Conservation (phyloP, 2,329 filamentous ascomycete species). For the Amylocarpus encephaloides region DNA sequence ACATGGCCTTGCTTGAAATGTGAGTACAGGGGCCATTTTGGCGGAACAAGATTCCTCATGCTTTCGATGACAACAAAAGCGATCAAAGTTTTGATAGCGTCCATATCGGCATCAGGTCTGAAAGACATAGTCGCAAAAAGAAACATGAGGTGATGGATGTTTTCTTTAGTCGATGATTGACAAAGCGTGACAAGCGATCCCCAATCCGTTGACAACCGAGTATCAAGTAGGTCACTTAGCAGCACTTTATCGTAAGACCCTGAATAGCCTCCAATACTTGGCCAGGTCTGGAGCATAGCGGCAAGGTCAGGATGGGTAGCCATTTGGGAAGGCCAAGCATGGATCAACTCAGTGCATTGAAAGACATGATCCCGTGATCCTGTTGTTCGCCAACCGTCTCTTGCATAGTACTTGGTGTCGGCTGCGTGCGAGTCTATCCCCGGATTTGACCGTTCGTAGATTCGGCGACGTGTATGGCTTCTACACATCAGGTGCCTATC, state of each 20-base stretch:
- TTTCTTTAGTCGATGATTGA: conserved; percentile 19
- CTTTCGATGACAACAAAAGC: conserved; percentile 38
- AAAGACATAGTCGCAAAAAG: conserved; percentile 41
- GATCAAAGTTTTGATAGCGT: conserved; percentile 37
- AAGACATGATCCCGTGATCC: conserved; percentile 12
- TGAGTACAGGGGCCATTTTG: conserved; percentile 31
- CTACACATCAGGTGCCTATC: conserved; percentile 11
- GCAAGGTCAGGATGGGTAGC: conserved; percentile 24
- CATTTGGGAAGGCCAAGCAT: conserved; percentile 21
- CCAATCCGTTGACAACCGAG: conserved; percentile 37
- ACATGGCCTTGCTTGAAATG: conserved; percentile 33
- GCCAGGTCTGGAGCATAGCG: conserved; percentile 29
- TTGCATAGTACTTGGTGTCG: conserved; percentile 9
- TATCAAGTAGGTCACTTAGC: conserved; percentile 36
- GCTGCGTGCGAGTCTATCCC: neutral
- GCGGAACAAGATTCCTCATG: conserved; percentile 35
- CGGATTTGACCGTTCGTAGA: conserved; percentile 4
- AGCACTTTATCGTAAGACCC: conserved; percentile 27
- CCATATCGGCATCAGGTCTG: conserved; percentile 33
- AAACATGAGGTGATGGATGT: conserved; percentile 39
- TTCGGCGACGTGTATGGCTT: conserved; percentile 9
- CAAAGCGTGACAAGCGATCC: conserved; percentile 38
- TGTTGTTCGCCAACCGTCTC: conserved; percentile 11
- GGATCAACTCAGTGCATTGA: conserved; percentile 27
- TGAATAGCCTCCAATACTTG: conserved; percentile 36